Evolutionary conservation across 139 green algal species (phyloP), one percentile per base, ranked within the genome.

Genomic region (Picochlorum costavermella): DNA sequence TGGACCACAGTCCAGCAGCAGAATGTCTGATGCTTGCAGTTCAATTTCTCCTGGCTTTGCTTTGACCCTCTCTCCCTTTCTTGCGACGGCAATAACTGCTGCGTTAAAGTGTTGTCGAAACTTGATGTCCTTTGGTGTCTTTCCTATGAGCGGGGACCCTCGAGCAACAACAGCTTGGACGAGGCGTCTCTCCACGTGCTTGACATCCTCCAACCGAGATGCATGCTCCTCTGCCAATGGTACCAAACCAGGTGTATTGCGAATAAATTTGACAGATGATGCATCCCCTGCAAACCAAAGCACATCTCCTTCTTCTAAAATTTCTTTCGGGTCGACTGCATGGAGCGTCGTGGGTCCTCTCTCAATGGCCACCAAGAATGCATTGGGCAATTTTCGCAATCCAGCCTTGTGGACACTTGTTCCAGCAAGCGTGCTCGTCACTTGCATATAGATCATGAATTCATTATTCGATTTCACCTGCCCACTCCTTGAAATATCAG

Each of bases 101-200:
- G 88, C 87, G 10, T 85, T 83, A 76, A 88, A 94, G 10, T 68
- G 64, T 16, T 76, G 69, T 10, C 86, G 67, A 74, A 93, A 94
- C 9, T 69, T 66, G 17, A 83, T 16, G 16, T 93, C 86, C 2
- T 74, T 62, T 3, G 90, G 64, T 1, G 67, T 77, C 31, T 73
- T 71, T 56, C 74, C 66, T 17, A 77, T 50, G 30, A 89, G 68
- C 6, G 71, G 65, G 5, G 61, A 75, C 6, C 37, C 33, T 13
- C 58, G 63, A 2, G 78, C 76, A 46, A 89, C 71, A 5, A 89
- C 81, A 5, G 75, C 79, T 75, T 88, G 78, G 30, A 87, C 77
- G 26, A 88, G 65, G 6, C 58, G 43, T n/a, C 69, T 67, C 64
- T 70, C 70, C 33, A 67, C 50, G 6, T 26, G 36, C 6, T 11